Percentiles rank a stretch among this genome's conserved stretches.
These are phyloP conservation scores for Heliamphora pulchella DNA, from an alignment of 179 eudicot species.

Conservation along the genomic window DNA sequence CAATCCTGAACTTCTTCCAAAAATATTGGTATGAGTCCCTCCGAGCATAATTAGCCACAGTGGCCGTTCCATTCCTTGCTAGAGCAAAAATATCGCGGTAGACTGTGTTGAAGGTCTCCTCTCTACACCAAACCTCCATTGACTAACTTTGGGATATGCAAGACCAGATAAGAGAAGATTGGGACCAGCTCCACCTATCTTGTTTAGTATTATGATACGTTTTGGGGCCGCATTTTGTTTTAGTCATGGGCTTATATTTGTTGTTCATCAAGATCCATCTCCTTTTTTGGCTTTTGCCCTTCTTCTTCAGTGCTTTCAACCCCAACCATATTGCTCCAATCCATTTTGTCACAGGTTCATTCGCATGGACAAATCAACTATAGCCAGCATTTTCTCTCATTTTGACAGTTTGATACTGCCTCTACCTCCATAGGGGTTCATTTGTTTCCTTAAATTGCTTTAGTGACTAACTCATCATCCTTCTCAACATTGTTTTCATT, in stretches of 20 bases:
- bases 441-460: neutral
- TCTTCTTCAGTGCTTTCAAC: neutral
- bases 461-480: neutral
- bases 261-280: neutral
- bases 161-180: neutral
- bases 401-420: too few species aligned
- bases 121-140: neutral
- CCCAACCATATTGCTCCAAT: too few species aligned
- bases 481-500: neutral
- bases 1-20: too few species aligned
- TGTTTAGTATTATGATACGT: neutral
- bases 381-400: too few species aligned
- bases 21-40: too few species aligned
- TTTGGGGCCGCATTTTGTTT: neutral
- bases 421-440: neutral
- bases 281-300: neutral
- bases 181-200: neutral
- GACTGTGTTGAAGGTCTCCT: too few species aligned
- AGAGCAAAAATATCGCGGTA: too few species aligned
- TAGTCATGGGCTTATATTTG: neutral
- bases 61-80: too few species aligned
- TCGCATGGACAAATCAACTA: too few species aligned
- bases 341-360: too few species aligned
- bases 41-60: too few species aligned
- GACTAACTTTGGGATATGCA: neutral